Conservation (phyloP, 306 rosid genomes). For the Urtica urens region DNA sequence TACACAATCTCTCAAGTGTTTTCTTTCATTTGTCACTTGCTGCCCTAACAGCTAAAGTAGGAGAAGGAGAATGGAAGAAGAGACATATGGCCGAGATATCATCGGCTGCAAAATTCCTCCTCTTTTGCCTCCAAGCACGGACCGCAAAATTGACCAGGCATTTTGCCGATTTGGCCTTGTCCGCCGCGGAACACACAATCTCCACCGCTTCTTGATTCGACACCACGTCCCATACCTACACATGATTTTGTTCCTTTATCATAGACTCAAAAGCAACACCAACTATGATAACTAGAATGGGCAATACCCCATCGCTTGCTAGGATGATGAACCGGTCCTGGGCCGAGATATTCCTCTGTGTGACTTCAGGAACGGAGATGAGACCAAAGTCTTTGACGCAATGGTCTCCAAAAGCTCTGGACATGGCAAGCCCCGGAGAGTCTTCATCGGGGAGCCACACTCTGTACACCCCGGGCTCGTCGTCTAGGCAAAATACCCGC, state of each 20-base stretch:
- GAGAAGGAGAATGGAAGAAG: slow-evolving; percentile 53
- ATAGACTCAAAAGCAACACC: too few relatives aligned
- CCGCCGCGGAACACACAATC: slow-evolving; percentile 43
- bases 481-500: slow-evolving; percentile 59
- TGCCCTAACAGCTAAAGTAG: too few relatives aligned
- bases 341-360: slow-evolving; percentile 43
- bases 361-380: slow-evolving; percentile 80
- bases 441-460: slow-evolving; percentile 69
- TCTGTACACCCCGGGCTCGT: slow-evolving; percentile 78
- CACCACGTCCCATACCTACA: slow-evolving; percentile 90
- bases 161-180: slow-evolving; percentile 49
- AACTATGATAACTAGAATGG: too few relatives aligned
- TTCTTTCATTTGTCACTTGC: too few relatives aligned
- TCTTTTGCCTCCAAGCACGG: slow-evolving; percentile 81
- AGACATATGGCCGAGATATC: slow-evolving; percentile 93
- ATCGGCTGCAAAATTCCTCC: slow-evolving; percentile 67
- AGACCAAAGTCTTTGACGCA: slow-evolving; percentile 72
- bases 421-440: slow-evolving; percentile 82
- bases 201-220: slow-evolving; percentile 94
- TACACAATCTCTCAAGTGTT: too few relatives aligned
- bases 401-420: slow-evolving; percentile 88
- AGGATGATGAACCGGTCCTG: slow-evolving; percentile 69
- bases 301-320: slow-evolving; percentile 97
- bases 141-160: slow-evolving; percentile 59
- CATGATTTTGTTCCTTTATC: too few relatives aligned